Base-by-base conservation (phyloP, 306 rosid species). In the Nissolia schottii region DNA sequence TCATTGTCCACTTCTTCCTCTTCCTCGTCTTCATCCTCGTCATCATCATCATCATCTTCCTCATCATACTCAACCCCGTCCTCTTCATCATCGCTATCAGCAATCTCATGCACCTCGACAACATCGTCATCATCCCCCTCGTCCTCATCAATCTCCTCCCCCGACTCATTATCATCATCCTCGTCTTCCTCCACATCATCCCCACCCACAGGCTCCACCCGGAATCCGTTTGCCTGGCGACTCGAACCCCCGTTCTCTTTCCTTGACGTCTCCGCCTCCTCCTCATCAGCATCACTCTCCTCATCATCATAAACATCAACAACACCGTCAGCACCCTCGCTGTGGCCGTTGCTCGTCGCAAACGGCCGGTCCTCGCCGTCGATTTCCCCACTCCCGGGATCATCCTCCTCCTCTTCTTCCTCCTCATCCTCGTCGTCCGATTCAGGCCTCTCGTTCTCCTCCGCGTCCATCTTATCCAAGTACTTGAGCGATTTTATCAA, bases 381-480 rank as follows among this genome's bases (percentile, higher is more conserved):
- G 9, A 92, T 80, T 71, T 92, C 97, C 0, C 97, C 97, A 3
- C 97, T 89, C 28, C 97, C 96, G 0, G 97, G 97, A 20, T 92
- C 97, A 35, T 92, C 97, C 73, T 92, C 97, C 16, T 78, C 82
- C 3, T 78, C 82, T 0, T 73, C 79, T 0, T 76, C 76, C 2
- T 91, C 97, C 5, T 90, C 93, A 20, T 57, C 96, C 76, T 92
- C 97, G 0, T 92, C 97, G 25, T 92, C 97, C 0, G 87, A 80
- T 75, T 92, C 97, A 0, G 97, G 96, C 37, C 94, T 79, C 85
- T 89, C 97, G 38, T 92, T 92, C 83, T 86, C 97, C 54, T 92
- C 97, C 10, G 96, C 93, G 23, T 92, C 97, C 97, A 86, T 92
- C 89, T 89, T 92, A 70, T 92, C 97, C 88, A 92, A 85, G 76